Evolutionary conservation across 768 basidiomycete genomes (phyloP).

Genomic region (Leucosporidium creatinivorum): DNA sequence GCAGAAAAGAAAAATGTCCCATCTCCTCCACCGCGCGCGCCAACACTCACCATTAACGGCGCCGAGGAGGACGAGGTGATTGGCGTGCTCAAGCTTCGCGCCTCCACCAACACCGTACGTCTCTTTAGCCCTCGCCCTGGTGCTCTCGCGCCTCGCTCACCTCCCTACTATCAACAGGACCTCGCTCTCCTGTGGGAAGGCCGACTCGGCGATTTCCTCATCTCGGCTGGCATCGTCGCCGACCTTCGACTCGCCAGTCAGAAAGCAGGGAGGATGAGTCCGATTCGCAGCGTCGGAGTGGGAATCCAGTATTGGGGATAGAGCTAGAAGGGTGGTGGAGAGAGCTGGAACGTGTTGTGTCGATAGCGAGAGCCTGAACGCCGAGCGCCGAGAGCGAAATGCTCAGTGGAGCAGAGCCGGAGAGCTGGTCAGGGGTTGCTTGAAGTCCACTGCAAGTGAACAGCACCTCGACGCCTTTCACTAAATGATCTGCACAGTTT

Average conservation of each 20-base stretch:
- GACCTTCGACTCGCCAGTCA: constrained; percentile 51
- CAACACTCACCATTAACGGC: neutral
- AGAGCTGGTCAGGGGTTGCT: too few species aligned
- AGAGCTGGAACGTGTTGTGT: neutral
- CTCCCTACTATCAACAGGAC: constrained; percentile 49
- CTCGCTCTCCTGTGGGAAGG: constrained; percentile 92
- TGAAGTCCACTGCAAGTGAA: too few species aligned
- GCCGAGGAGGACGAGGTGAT: constrained; percentile 47
- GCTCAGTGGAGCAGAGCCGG: too few species aligned
- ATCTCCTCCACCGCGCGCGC: too few species aligned
- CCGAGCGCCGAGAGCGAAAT: too few species aligned
- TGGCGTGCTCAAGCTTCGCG: constrained; percentile 81
- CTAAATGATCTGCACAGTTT: too few species aligned
- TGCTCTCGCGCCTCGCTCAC: neutral
- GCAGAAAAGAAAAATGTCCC: neutral
- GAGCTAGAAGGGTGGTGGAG: neutral
- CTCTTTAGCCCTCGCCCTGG: neutral
- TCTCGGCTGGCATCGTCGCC: constrained; percentile 84
- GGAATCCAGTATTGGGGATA: constrained; percentile 11
- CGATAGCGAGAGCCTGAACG: too few species aligned
- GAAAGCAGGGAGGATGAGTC: constrained; percentile 10
- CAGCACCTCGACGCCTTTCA: too few species aligned
- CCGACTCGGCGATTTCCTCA: constrained; percentile 74
- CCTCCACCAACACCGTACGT: constrained; percentile 80
- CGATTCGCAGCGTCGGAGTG: constrained; percentile 27